Base-by-base conservation (phyloP, 495 filamentous ascomycete genomes). In the Chaetomium cochliodes region DNA sequence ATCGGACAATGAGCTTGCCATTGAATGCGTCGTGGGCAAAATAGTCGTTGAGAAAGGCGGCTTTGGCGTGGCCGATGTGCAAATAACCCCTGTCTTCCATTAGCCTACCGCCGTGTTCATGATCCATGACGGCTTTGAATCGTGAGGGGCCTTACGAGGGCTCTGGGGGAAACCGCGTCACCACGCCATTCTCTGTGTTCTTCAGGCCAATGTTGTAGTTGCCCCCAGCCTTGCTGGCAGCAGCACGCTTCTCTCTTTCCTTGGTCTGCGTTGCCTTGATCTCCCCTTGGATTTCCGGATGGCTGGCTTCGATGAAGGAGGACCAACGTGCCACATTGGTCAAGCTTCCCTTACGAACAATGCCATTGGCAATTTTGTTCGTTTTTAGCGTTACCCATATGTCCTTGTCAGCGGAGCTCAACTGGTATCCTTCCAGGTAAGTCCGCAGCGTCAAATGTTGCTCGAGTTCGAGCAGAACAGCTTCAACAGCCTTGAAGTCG, bases 281-380 rank as follows among this genome's bases (percentile, higher is more conserved):
- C 18, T 39, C n/a, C 9, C 33, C 54, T 16, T 57, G 33, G 13
- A 57, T 57, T 28, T 57, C 33, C 3, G 33, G 54, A 42, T 57
- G 33, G 37, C 9, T 57, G 16, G 54, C 37, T 26, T 57, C 33
- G 33, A 57, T 42, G 33, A 41, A 56, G 5, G 33, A 23, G 39
- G 41, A 63, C 60, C 50, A 63, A 20, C 50, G 50, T 0, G 50
- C 22, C 16, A 55, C 37, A 9, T 63, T 54, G 0, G 20, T 54
- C 15, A 60, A n/a, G 39, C 22, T 57, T 23, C 64, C 64, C 20
- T 65, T 53, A 4, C 63, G 57, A 18, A 65, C 25, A 12, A 57
- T 22, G 26, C 49, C 46, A 50, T 57, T 46, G 8, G 57, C 63
- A 25, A 61, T 41, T 57, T 23, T 50, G n/a, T 50, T 50, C 11